A percentile compares a stretch with the other conserved stretches of the same genome.
Evolutionary conservation across 2,329 filamentous ascomycete species (phyloP).

Genomic region (Penicillium brevicompactum): DNA sequence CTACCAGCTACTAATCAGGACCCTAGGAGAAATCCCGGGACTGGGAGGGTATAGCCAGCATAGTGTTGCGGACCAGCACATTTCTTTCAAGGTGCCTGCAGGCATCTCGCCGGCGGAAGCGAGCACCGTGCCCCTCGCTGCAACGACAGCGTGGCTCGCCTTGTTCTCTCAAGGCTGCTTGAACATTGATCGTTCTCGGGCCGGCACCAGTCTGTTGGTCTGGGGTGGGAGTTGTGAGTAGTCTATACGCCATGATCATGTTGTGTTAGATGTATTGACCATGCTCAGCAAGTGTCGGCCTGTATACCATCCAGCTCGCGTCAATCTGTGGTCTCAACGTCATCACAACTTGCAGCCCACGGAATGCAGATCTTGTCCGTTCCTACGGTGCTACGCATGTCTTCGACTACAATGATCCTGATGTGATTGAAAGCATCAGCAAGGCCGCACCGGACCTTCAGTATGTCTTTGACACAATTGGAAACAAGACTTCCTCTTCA

Average conservation of each 20-base stretch:
- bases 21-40: constrained; percentile 15
- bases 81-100: constrained; percentile 44
- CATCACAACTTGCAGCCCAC: constrained; percentile 40
- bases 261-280: constrained; percentile 19
- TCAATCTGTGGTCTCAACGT: constrained; percentile 34
- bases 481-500: constrained; percentile 39
- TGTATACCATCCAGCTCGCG: constrained; percentile 42
- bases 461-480: constrained; percentile 49
- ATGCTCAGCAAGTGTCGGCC: constrained; percentile 40
- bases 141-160: constrained; percentile 43
- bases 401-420: constrained; percentile 45
- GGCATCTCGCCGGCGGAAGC: constrained; percentile 34
- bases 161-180: constrained; percentile 44
- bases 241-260: neutral
- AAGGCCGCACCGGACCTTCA: constrained; percentile 33
- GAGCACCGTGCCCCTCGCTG: constrained; percentile 44
- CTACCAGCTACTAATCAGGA: neutral
- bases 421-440: constrained; percentile 41
- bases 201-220: constrained; percentile 36
- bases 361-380: constrained; percentile 35
- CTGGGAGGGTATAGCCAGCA: constrained; percentile 46
- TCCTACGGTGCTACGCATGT: constrained; percentile 37
- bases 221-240: constrained; percentile 50
- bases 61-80: constrained; percentile 42
- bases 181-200: constrained; percentile 29